A percentile compares a stretch with the other conserved stretches of the same genome.
Conservation (phyloP, 2,329 filamentous ascomycete genomes). For the Trichoderma sp. region DNA sequence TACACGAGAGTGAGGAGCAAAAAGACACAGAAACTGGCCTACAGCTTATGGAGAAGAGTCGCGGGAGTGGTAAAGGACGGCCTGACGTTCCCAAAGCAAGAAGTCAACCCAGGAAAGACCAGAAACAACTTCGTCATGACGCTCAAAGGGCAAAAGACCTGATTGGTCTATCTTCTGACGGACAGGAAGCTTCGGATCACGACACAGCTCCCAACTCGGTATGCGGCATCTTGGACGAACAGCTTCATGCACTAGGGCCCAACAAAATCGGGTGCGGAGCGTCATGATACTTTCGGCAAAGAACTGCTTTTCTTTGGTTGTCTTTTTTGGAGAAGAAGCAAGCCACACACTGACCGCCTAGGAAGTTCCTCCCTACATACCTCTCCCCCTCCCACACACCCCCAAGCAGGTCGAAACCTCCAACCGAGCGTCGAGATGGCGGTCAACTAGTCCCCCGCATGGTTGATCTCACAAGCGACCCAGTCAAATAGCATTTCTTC, state of each 20-base stretch:
- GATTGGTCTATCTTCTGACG: not conserved
- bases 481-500: constrained; percentile 2
- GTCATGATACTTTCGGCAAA: not conserved
- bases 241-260: constrained; percentile 29
- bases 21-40: constrained; percentile 77
- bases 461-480: constrained; percentile 9
- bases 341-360: constrained; percentile 18
- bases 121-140: constrained; percentile 92
- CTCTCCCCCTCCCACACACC: not conserved
- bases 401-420: not conserved
- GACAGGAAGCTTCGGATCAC: not conserved
- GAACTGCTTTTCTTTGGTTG: not conserved
- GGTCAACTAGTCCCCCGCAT: constrained; percentile 16
- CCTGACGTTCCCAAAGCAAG: constrained; percentile 57
- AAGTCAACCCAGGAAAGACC: constrained; percentile 69
- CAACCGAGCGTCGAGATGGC: constrained; percentile 10
- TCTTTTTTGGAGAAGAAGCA: not conserved
- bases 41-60: constrained; percentile 75
- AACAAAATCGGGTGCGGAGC: constrained; percentile 22
- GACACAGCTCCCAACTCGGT: not conserved
- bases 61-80: constrained; percentile 20
- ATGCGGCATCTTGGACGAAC: not conserved
- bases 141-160: constrained; percentile 41
- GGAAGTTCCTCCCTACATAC: constrained; percentile 4
- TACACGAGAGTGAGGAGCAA: constrained; percentile 67